Evolutionary conservation across 108 stramenopile species (phyloP).

Genomic region (Nannochloropsis salina): DNA sequence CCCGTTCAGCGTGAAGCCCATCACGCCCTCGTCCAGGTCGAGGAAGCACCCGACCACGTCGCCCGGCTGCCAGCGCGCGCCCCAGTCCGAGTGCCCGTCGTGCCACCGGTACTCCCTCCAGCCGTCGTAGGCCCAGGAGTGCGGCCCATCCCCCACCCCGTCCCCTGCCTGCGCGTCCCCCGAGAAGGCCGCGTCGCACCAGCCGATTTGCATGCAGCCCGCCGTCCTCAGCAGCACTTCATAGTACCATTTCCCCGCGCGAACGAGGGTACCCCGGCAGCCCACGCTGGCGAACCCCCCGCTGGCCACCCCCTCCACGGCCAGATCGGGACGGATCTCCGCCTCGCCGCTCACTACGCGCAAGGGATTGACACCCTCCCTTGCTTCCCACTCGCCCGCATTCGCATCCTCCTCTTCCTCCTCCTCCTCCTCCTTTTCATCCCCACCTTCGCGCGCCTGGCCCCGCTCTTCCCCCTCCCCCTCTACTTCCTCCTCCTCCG

Average conservation of each 20-base stretch:
- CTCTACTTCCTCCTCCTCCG: conserved; percentile 55
- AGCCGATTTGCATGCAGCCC: conserved; percentile 87
- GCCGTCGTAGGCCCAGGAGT: conserved; percentile 90
- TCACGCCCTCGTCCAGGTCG: conserved; percentile 69
- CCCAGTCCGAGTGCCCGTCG: conserved; percentile 75
- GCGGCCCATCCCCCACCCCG: conserved; percentile 80
- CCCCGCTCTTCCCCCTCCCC: conserved; percentile 19
- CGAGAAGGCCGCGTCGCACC: conserved; percentile 76
- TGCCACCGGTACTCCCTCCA: conserved; percentile 91
- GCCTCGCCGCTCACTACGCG: conserved; percentile 27
- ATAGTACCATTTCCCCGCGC: conserved; percentile 85
- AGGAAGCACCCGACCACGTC: conserved; percentile 78
- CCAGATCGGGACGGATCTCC: conserved; percentile 4
- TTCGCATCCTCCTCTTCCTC: conserved; percentile 48
- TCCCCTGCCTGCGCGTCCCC: conserved; percentile 78
- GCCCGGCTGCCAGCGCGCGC: conserved; percentile 80
- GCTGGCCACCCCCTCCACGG: conserved; percentile 19
- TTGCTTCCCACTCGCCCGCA: conserved; percentile 56
- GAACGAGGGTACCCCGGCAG: conserved; percentile 21
- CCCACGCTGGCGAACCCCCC: conserved; percentile 39
- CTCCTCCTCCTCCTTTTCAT: conserved; percentile 40
- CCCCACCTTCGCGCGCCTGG: conserved; percentile 54
- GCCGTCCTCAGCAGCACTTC: conserved; percentile 76
- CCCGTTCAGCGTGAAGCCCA: conserved; percentile 85
- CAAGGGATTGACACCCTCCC: conserved; percentile 22